phyloP scores from a whole-genome alignment of 352 stramenopile species.

The Globisporangium perplexum region DNA sequence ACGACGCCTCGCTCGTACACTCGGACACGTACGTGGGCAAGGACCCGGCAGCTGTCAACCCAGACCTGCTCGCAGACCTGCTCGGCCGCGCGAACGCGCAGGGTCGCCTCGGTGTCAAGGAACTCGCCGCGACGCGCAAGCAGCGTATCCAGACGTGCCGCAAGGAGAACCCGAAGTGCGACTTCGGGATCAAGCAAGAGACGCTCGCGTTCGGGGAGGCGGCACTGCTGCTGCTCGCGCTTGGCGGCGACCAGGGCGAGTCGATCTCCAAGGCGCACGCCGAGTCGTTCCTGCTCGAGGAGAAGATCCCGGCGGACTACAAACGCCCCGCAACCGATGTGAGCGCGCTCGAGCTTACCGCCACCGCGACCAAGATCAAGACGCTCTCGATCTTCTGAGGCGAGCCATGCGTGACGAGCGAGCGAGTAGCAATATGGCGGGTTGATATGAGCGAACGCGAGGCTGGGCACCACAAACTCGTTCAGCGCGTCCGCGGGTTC shows the following conservation, averaged over 20 bases:
- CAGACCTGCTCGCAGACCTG: background rate
- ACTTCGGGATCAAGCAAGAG: slow-evolving; percentile 24
- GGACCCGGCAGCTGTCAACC: slow-evolving; percentile 24
- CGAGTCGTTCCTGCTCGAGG: slow-evolving; percentile 23
- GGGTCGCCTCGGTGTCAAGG: slow-evolving; percentile 20
- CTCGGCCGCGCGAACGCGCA: slow-evolving; percentile 17
- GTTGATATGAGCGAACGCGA: too few relatives aligned
- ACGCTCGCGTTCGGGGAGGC: slow-evolving; percentile 28
- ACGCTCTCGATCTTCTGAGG: too few relatives aligned
- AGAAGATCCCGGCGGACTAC: slow-evolving; percentile 24
- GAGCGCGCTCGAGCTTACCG: slow-evolving; percentile 1
- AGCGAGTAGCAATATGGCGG: too few relatives aligned
- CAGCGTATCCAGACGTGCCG: slow-evolving; percentile 23
- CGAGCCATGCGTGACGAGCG: too few relatives aligned
- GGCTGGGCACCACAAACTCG: too few relatives aligned
- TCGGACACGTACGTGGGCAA: slow-evolving; percentile 36
- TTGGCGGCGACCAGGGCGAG: slow-evolving; percentile 18
- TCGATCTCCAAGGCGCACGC: slow-evolving; percentile 10
- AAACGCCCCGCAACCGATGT: slow-evolving; percentile 13
- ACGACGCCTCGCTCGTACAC: slow-evolving; percentile 47
- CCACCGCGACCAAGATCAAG: too few relatives aligned
- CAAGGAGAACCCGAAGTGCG: slow-evolving; percentile 28
- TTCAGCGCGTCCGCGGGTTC: too few relatives aligned
- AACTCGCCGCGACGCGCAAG: slow-evolving; percentile 26
- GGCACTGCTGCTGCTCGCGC: slow-evolving; percentile 24